Base-by-base conservation (phyloP, 805 yeast genomes). In the Sugiyamaella chiloensis region DNA sequence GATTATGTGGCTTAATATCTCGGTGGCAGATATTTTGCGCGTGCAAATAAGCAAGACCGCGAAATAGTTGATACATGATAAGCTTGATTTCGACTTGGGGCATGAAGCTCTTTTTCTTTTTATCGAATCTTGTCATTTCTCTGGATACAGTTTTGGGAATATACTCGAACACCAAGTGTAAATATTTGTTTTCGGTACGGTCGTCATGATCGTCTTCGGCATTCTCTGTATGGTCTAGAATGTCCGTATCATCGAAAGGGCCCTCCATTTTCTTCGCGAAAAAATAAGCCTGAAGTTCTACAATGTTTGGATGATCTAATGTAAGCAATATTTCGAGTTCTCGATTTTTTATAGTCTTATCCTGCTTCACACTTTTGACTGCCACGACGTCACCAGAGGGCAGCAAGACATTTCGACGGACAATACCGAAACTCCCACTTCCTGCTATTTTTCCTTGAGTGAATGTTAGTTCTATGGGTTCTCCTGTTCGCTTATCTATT, bases 381-480 rank as follows among this genome's bases (percentile, higher is more conserved):
- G 99, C 99, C 16, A 91, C 95, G 35, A 80, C 77, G 58, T 83
- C 85, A 51, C 84, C 80, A 17, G 85, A 75, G n/a, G 91, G 89
- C 51, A 78, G 61, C 32, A 93, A 72, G 50, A 78, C 81, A 4
- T 96, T 88, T 57, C 87, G 93, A 63, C 87, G 88, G 11, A 93
- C 99, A 24, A 89, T 90, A 2, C 99, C 99, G 70, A 93, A 93
- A 11, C 97, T 90, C 7, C 99, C 99, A 67, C 87, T 95, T 12
- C 99, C 99, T 35, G 91, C 93, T 76, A 90, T 88, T 56, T 87
- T 85, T 31, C 87, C 78, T 59, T 84, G 88, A 14, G 90, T 84
- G 69, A 87, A 88, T 41, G 81, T 79, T 47, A 91, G 77, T 44
- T 78, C 76, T 43, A 73, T 71, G 26, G 71, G 59, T 53, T 80